phyloP scores from a whole-genome alignment of 805 yeast species.

The Ogataea nonfermentans region DNA sequence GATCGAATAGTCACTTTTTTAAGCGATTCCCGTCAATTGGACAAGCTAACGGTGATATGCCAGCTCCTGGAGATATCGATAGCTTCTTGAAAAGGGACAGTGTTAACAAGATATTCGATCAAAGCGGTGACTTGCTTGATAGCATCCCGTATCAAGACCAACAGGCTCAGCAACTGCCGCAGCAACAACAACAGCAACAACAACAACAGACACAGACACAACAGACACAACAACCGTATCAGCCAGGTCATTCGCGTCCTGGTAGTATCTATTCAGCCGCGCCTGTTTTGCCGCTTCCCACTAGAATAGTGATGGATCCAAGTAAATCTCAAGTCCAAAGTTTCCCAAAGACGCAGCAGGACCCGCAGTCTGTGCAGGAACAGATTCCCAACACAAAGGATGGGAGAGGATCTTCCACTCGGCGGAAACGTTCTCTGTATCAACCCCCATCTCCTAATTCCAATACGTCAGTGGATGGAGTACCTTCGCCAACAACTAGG shows the following conservation, averaged over 20 bases:
- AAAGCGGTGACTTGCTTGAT: constrained; percentile 28
- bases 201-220: constrained; percentile 12
- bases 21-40: constrained; percentile 32
- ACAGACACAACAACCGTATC: constrained; percentile 21
- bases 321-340: constrained; percentile 1
- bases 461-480: background rate
- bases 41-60: constrained; percentile 29
- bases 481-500: constrained; percentile 1
- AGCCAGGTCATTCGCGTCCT: constrained; percentile 18
- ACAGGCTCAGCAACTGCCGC: no score
- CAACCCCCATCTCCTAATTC: background rate
- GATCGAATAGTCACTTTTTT: constrained; percentile 31
- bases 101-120: constrained; percentile 29
- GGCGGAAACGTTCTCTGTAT: background rate
- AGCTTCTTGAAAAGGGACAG: constrained; percentile 37
- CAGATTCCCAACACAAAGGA: background rate
- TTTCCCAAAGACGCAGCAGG: constrained; percentile 1
- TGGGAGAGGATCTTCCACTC: background rate
- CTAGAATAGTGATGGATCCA: constrained; percentile 16
- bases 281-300: constrained; percentile 24
- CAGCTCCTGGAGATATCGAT: constrained; percentile 33
- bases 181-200: constrained; percentile 13
- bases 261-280: constrained; percentile 24
- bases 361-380: background rate
- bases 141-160: constrained; percentile 26